Evolutionary conservation across 345 rosid genomes (phyloP).

Genomic region (Hibiscus trionum): DNA sequence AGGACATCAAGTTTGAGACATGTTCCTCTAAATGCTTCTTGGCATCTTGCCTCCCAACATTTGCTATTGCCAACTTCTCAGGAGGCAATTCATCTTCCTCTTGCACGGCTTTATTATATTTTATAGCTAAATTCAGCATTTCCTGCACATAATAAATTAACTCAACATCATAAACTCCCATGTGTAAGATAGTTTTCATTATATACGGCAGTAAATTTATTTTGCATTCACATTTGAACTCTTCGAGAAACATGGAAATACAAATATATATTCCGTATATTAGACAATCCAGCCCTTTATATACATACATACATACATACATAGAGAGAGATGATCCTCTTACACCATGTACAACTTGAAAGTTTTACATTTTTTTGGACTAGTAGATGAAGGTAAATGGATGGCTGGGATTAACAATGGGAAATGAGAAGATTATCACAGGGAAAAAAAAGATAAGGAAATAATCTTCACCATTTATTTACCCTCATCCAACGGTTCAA

Average conservation of each 20-base stretch:
- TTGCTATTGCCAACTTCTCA: slow-evolving; percentile 83
- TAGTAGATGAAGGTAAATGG: too few species aligned
- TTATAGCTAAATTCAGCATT: slow-evolving; percentile 70
- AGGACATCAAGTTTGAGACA: slow-evolving; percentile 88
- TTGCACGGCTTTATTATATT: slow-evolving; percentile 92
- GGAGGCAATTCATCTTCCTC: slow-evolving; percentile 95
- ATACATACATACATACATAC: too few species aligned
- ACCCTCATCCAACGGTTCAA: too few species aligned
- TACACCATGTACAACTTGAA: too few species aligned
- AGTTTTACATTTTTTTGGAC: too few species aligned
- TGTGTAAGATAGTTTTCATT: neutral
- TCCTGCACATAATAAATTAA: slow-evolving; percentile 41
- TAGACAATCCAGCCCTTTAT: neutral
- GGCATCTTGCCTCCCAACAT: slow-evolving; percentile 95
- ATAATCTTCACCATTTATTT: too few species aligned
- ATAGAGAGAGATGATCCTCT: too few species aligned
- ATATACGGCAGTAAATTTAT: neutral
- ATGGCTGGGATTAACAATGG: too few species aligned
- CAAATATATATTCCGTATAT: neutral
- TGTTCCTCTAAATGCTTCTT: slow-evolving; percentile 97
- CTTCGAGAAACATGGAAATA: neutral
- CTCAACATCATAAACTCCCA: neutral
- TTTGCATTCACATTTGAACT: neutral
- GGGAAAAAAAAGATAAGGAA: too few species aligned
- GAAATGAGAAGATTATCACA: too few species aligned